Base-by-base conservation (phyloP, 2,329 filamentous ascomycete species). In the Pleurostoma richardsiae region DNA sequence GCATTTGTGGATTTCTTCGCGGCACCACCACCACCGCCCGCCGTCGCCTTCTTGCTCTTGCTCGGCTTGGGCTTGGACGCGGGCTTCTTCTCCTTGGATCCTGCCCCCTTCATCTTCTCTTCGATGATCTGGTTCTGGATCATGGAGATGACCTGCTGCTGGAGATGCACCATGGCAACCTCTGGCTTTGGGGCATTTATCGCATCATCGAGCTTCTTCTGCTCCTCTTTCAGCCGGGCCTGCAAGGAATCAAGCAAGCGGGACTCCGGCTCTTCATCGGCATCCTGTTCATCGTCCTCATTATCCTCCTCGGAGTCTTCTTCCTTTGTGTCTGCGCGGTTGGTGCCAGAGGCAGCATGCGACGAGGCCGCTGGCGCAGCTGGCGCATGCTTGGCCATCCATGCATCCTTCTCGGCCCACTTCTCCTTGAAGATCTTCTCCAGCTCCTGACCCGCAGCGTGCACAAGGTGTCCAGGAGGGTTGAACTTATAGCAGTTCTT, bases 401-500 rank as follows among this genome's bases (percentile, higher is more conserved):
- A 97, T 36, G 82, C 78, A 19, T 87, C 78, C 68, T 96, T 96
- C 57, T 85, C 82, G 6, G 76, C 74, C 83, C 92, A 90, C 59
- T 90, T 78, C 4, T 67, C 65, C 50, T 88, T 83, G 66, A 95
- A 96, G 1, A 92, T 61, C 4, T 80, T 77, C 62, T 95, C 83
- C 3, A 95, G 72, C 49, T 83, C 72, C 55, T 86, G 82, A 10
- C 89, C 92, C 54, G 86, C 75, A 30, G 75, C 64, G 48, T 88
- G 84, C 11, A 95, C 88, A 1, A 83, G 76, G 52, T 95, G 90
- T 6, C 82, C 84, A 1, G 78, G 72, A 3, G 74, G 72, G 56
- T 99, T 99, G 77, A 97, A 99, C 52, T 86, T 85, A 72, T 83
- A 90, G 65, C 92, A 96, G 64, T 99, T 99, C 56, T 81, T 77